A percentile compares a stretch with the other conserved stretches of the same genome.
Evolutionary conservation across 2,329 filamentous ascomycete species (phyloP).

Genomic region (Penicillium crustosum): DNA sequence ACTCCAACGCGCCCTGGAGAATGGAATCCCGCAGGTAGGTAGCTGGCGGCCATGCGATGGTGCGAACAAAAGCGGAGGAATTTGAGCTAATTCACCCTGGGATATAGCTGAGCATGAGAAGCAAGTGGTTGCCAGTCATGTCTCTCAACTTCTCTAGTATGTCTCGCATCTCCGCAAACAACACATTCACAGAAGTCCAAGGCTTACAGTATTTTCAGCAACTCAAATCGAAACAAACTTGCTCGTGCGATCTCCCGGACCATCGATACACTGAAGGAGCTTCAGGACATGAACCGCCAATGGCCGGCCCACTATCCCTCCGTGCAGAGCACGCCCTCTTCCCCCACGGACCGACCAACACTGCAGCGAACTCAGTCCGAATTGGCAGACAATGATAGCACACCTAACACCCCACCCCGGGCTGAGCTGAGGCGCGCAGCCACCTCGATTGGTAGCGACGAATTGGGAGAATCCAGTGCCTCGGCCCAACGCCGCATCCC

Average conservation of each 20-base stretch:
- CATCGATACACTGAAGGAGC: constrained; percentile 75
- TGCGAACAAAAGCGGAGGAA: not conserved
- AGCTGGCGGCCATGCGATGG: not conserved
- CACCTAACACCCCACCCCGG: constrained; percentile 38
- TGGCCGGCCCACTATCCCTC: constrained; percentile 97
- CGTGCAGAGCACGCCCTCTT: constrained; percentile 30
- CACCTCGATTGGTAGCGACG: constrained; percentile 65
- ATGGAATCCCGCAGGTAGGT: constrained; percentile 45
- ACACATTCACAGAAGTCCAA: not conserved
- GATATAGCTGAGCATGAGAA: constrained; percentile 60
- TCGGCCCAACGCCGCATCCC: constrained; percentile 61
- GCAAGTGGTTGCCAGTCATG: constrained; percentile 72
- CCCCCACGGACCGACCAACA: constrained; percentile 36
- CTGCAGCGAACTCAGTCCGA: constrained; percentile 40
- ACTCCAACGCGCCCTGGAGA: constrained; percentile 53
- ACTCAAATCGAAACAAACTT: constrained; percentile 84
- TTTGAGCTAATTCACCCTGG: constrained; percentile 18
- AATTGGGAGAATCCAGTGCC: constrained; percentile 69
- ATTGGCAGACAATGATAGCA: constrained; percentile 26
- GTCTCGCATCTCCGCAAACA: constrained; percentile 16
- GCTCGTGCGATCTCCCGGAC: constrained; percentile 83
- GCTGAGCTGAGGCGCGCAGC: constrained; percentile 66
- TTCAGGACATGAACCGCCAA: constrained; percentile 84
- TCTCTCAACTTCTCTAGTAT: constrained; percentile 85
- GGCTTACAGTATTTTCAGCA: constrained; percentile 48